Evolutionary conservation across 148 eudicot genomes (phyloP).

Genomic region (Drosera capensis): DNA sequence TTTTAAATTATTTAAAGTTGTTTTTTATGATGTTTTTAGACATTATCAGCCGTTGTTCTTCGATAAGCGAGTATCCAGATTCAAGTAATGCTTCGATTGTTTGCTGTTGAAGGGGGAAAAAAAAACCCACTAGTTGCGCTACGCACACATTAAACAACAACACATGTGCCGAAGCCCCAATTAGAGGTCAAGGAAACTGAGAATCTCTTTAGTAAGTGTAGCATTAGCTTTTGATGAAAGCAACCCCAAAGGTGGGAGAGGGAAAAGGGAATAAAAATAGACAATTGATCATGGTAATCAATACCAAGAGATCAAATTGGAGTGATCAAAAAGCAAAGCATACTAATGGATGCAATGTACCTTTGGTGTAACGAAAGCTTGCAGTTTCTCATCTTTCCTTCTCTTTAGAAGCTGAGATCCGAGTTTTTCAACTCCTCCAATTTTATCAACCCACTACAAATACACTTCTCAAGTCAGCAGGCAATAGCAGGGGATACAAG

Average conservation of each 20-base stretch:
- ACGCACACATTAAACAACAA: background rate
- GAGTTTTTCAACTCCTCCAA: conserved; percentile 64
- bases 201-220: no score
- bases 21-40: conserved; percentile 89
- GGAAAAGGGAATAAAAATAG: no score
- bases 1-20: no score
- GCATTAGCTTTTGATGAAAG: no score
- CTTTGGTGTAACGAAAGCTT: conserved; percentile 63
- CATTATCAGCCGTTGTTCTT: conserved; percentile 73
- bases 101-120: conserved; percentile 34
- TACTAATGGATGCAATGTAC: conserved; percentile 22
- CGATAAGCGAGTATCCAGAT: conserved; percentile 74
- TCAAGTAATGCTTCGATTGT: conserved; percentile 73
- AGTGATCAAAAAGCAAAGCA: background rate
- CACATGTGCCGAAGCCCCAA: no score
- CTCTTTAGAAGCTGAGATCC: conserved; percentile 45
- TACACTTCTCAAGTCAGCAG: background rate
- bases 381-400: conserved; percentile 60
- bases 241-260: no score
- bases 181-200: no score
- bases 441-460: conserved; percentile 63
- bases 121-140: background rate
- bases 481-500: background rate
- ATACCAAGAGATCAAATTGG: no score
- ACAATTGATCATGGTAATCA: no score